Base-by-base conservation (phyloP, 768 basidiomycete species). In the Amyloporia xantha region DNA sequence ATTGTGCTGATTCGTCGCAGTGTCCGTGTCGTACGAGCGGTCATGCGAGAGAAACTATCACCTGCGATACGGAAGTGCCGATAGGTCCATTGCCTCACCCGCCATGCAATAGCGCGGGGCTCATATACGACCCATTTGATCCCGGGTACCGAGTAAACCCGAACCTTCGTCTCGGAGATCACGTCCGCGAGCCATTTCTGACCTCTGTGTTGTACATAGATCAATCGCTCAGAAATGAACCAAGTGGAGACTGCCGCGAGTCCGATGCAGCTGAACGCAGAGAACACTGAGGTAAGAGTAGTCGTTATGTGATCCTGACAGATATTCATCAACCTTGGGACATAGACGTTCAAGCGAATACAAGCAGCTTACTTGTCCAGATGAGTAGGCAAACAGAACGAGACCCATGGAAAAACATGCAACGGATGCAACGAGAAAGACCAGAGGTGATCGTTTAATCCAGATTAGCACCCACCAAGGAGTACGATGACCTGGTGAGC, bases 381-480 rank as follows among this genome's bases (percentile, higher is more conserved):
- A 86, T 2, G 87, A 79, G 60, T 88, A 90, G 12, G 85, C 75
- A 59, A 90, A 90, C 38, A 83, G 76, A 58, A 84, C 81, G 15
- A 90, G 72, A 12, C 87, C 87, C 36, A 85, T 74, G 1, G 84
- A 89, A 66, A 91, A 91, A 65, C 83, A 85, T 35, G 85, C 84
- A 39, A 90, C 86, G 46, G 88, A 87, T 62, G 90, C 73, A 51
- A 90, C 86, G 40, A 90, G 77, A 68, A 90, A 88, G 53, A 89
- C 84, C 27, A 91, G 72, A 12, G 87, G 87, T 4, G 86, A 86
- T 28, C 86, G 73, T 61, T 89, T 90, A 68, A 90, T 90, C 87
- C 86, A 91, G 56, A 90, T 89, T 48, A 86, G 66, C 38, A 86
- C 83, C 84, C 85, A 86, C 84, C 84, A 86, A 1, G 85, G 84